Percentiles rank a stretch among this genome's conserved stretches.
Conservation (phyloP, 2,329 filamentous ascomycete genomes). For the Cylindrodendrum hubeiense region DNA sequence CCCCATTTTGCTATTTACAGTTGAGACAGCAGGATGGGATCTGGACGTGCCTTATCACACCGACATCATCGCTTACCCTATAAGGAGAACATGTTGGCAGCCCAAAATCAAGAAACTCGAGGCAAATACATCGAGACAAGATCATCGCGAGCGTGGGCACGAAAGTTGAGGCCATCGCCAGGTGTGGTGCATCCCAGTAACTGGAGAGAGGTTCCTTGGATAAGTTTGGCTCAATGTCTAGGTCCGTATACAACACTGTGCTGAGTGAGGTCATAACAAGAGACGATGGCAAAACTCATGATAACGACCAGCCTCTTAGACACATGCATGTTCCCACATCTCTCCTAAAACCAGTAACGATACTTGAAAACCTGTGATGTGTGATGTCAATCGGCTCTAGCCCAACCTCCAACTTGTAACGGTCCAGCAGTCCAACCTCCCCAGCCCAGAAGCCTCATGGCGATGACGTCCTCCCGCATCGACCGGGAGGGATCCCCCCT, state of each 20-base stretch:
- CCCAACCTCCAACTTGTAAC: neutral
- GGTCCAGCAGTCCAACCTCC: neutral
- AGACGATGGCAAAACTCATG: too few relatives aligned
- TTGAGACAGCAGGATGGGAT: too few relatives aligned
- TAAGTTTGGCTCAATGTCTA: neutral
- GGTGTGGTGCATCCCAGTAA: neutral
- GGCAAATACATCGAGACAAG: neutral
- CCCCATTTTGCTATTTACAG: too few relatives aligned
- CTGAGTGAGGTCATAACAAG: neutral
- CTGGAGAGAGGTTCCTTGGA: neutral
- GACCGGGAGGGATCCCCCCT: neutral
- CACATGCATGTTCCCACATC: neutral
- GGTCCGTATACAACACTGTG: constrained; percentile 1
- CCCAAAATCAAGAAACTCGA: neutral
- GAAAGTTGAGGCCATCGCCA: neutral
- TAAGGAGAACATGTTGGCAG: neutral
- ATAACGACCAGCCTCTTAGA: neutral
- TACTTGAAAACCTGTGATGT: neutral
- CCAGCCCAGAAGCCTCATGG: neutral
- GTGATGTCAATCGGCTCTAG: neutral
- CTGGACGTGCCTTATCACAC: too few relatives aligned
- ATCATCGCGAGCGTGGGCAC: neutral
- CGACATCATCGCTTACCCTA: neutral
- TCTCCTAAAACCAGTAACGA: neutral
- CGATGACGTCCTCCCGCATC: constrained; percentile 3